Base-by-base conservation (phyloP, 352 stramenopile species). In the Phytophthora pini region DNA sequence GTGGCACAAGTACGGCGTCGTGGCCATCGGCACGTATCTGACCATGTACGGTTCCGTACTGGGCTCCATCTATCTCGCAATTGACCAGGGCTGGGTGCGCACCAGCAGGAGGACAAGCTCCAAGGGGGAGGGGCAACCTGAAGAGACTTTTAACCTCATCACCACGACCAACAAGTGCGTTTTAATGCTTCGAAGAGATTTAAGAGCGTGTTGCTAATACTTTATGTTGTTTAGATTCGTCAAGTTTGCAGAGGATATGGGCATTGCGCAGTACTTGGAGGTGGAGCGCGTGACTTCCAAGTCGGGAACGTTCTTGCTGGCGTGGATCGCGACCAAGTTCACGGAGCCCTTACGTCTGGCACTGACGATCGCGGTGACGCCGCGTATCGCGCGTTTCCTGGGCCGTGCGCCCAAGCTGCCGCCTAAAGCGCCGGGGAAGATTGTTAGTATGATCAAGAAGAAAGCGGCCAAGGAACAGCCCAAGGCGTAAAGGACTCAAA, bases 321-420 rank as follows among this genome's bases (percentile, higher is more conserved):
- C 87, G 27, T 95, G 87, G 87, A 76, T 94, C 57, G 87, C 84
- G 45, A 95, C 87, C 56, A 95, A 95, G 74, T 95, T 95, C 70
- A 94, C 87, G 11, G 87, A 95, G 74, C 87, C 87, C 1, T 17
- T 95, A 65, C 80, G 87, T 20, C 73, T 95, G 26, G 87, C 85
- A 5, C 17, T 95, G 22, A 95, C 87, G 48, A 69, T 95, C 22
- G 84, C 86, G 49, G 77, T 93, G 49, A 95, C 87, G 22, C 87
- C 87, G 38, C 81, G 85, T 24, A 79, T 95, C 44, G 84, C 87
- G 10, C 84, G 87, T 17, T 81, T 94, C 39, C 57, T 95, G 6
- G 81, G 85, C 10, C 82, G 85, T 2, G 85, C 77, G 15, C 85
- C 85, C 24, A 88, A 92, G 53, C 60, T 88, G 26, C 62, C 67